Evolutionary conservation across 305 asterid genomes (phyloP), one percentile per base, ranked within the genome.

Genomic region (Stenogyne calaminthoides): DNA sequence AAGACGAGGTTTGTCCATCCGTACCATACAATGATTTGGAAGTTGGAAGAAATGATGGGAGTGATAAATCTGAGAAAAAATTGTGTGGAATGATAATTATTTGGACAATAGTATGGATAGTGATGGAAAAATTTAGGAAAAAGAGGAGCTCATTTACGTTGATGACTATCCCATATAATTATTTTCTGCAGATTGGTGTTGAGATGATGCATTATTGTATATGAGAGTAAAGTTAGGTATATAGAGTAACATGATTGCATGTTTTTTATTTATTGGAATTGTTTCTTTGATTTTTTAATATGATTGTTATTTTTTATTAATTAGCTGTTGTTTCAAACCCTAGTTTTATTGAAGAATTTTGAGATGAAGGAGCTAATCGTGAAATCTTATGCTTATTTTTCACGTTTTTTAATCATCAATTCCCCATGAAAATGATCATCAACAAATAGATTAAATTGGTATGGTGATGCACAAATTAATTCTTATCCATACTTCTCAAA

Each of bases 91-190:
- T 70, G 15, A 9, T 67, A 4, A 51, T 68, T 34, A 76, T 76
- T 68, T 72, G 65, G 77, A 32, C 65, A 4, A 16, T 67, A 29
- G 42, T 57, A 6, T 39, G 62, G 64, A 54, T 68, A 18, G 15
- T 76, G 8, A 18, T 61, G 70, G 67, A 57, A 11, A 67, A 40
- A 44, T 67, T 18, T 46, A 62, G 78, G 56, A 68, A 72, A 55
- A 57, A 2, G 4, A 51, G n/a, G 19, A 65, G 32, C 9, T 18
- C 77, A 32, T 36, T 58, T 6, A 20, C 16, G 44, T 16, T 15
- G n/a, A 72, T n/a, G n/a, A n/a, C n/a, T n/a, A n/a, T n/a, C n/a
- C n/a, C 36, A 27, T 73, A 14, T 20, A 55, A 55, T 44, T 29
- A 37, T 54, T 67, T 77, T 63, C 54, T 7, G 27, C 8, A 63